Conservation (phyloP, 2,329 filamentous ascomycete species). For the Arthrobotrys musiformis region DNA sequence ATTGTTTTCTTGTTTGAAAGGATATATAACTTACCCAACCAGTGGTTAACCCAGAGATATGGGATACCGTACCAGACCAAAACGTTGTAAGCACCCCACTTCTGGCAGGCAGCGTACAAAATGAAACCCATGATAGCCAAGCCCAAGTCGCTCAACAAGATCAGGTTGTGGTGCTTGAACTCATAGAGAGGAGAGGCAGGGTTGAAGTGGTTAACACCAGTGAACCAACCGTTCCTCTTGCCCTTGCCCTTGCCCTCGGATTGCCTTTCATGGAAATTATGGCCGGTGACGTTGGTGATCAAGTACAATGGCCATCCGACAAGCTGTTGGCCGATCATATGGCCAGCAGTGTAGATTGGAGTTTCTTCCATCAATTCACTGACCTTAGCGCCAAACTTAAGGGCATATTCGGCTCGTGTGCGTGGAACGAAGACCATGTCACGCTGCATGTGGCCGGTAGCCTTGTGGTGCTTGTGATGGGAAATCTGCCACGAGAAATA, state of each 20-base stretch:
- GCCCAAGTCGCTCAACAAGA: slow-evolving; percentile 87
- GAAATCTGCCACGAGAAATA: slow-evolving; percentile 99
- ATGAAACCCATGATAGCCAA: slow-evolving; percentile 71
- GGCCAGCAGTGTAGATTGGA: slow-evolving; percentile 79
- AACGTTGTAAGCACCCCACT: slow-evolving; percentile 85
- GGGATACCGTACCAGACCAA: slow-evolving; percentile 94
- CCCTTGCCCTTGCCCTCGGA: slow-evolving; percentile 91
- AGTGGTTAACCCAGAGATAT: slow-evolving; percentile 98
- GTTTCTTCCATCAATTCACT: slow-evolving; percentile 93
- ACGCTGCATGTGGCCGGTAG: slow-evolving; percentile 93
- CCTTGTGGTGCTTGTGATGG: slow-evolving; percentile 99
- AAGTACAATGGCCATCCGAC: slow-evolving; percentile 95
- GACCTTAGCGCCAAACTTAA: slow-evolving; percentile 74
- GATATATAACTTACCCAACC: slow-evolving; percentile 78
- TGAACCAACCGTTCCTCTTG: slow-evolving; percentile 82
- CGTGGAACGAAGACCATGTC: slow-evolving; percentile 99
- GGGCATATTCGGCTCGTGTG: slow-evolving; percentile 83
- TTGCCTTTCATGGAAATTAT: slow-evolving; percentile 93
- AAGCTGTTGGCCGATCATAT: slow-evolving; percentile 85
- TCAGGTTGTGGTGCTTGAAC: slow-evolving; percentile 86
- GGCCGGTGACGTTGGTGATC: slow-evolving; percentile 89
- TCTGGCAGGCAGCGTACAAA: slow-evolving; percentile 77
- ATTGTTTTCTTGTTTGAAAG: too few species aligned
- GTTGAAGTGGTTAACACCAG: slow-evolving; percentile 94
- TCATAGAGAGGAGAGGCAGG: slow-evolving; percentile 90